These are phyloP conservation scores for Daldinia loculata DNA, from an alignment of 495 filamentous ascomycete genomes.

Conservation along the genomic window DNA sequence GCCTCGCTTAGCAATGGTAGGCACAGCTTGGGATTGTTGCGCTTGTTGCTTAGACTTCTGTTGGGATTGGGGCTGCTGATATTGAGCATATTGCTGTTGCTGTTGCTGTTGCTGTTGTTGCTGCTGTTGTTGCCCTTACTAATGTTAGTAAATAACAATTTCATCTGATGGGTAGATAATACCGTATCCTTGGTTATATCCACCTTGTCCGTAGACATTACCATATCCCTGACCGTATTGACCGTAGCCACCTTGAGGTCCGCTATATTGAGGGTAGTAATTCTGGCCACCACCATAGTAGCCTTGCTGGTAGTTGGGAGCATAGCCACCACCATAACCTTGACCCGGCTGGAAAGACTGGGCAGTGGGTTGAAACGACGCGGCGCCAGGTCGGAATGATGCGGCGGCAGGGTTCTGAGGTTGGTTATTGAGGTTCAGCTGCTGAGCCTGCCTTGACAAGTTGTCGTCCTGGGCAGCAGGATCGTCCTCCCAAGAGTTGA, in stretches of 20 bases:
- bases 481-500: conserved; percentile 97
- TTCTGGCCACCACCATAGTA: conserved; percentile 57
- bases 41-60: conserved; percentile 63
- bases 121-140: conserved; percentile 50
- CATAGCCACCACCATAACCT: conserved; percentile 59
- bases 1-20: conserved; percentile 75
- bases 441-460: conserved; percentile 80
- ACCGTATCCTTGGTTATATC: conserved; percentile 71
- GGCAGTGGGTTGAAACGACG: conserved; percentile 82
- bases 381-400: conserved; percentile 77
- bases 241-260: conserved; percentile 52
- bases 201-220: conserved; percentile 57
- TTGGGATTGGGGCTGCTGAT: conserved; percentile 63
- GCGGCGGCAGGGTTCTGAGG: conserved; percentile 47
- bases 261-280: conserved; percentile 67
- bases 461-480: conserved; percentile 86
- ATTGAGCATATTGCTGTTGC: conserved; percentile 53
- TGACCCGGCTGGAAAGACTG: conserved; percentile 81
- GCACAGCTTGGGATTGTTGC: conserved; percentile 58
- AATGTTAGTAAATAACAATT: conserved; percentile 34
- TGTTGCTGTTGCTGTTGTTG: conserved; percentile 53
- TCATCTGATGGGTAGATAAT: conserved; percentile 20
- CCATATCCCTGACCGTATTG: conserved; percentile 66
- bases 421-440: conserved; percentile 74
- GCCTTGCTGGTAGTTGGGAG: conserved; percentile 58